phyloP scores from a whole-genome alignment of 768 basidiomycete species.

The Pisolithus albus region DNA sequence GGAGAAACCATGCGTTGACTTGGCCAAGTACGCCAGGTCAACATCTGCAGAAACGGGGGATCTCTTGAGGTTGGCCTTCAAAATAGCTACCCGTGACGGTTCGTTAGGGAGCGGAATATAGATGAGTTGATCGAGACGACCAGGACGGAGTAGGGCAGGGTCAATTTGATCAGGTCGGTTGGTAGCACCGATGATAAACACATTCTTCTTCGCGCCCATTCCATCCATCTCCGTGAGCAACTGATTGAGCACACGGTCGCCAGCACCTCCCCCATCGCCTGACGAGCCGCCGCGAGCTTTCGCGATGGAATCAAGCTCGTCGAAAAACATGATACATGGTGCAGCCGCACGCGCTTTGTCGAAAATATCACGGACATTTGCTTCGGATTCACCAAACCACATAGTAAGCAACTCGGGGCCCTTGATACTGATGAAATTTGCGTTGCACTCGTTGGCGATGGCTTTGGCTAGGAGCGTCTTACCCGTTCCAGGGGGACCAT shows the following conservation, averaged over 20 bases:
- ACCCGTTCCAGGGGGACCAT: constrained; percentile 99
- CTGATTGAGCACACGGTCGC: constrained; percentile 96
- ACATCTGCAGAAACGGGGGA: constrained; percentile 81
- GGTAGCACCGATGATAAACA: constrained; percentile 97
- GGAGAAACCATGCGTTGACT: constrained; percentile 94
- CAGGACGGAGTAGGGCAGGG: constrained; percentile 87
- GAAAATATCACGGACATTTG: constrained; percentile 98
- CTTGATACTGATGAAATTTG: constrained; percentile 99
- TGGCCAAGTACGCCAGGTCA: constrained; percentile 80
- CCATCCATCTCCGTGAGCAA: constrained; percentile 98
- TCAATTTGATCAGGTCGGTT: constrained; percentile 97
- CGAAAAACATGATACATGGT: constrained; percentile 99
- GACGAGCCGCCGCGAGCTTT: constrained; percentile 83
- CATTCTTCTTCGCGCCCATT: constrained; percentile 98
- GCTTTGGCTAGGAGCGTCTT: constrained; percentile 98
- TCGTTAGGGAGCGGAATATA: constrained; percentile 99
- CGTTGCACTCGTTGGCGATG: constrained; percentile 98
- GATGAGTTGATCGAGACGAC: constrained; percentile 98
- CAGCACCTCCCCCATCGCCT: constrained; percentile 93
- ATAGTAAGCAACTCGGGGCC: constrained; percentile 97
- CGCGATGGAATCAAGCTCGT: constrained; percentile 98
- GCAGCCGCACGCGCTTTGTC: constrained; percentile 99
- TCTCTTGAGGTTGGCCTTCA: constrained; percentile 86
- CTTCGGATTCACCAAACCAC: constrained; percentile 99
- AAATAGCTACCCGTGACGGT: constrained; percentile 82